These are phyloP conservation scores for Hypoxylon sp. DNA, from an alignment of 2,329 filamentous ascomycete genomes.

Conservation along the genomic window DNA sequence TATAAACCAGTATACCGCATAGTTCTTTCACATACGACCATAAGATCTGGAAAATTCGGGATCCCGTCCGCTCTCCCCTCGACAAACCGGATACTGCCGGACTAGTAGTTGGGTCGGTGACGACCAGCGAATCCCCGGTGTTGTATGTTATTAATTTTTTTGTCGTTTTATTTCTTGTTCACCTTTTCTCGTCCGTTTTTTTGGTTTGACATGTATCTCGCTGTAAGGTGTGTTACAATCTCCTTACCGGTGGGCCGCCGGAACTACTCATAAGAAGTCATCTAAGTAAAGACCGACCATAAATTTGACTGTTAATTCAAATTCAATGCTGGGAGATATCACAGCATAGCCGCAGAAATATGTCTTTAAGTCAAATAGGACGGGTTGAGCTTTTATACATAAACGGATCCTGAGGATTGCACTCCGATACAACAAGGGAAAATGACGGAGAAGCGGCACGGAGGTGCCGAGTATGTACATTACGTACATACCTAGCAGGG, in stretches of 20 bases:
- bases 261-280: not conserved
- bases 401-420: not conserved
- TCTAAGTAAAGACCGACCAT: not conserved
- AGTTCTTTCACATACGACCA: conserved; percentile 1
- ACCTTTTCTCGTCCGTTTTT: not conserved
- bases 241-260: not conserved
- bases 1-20: not conserved
- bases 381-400: conserved; percentile 11
- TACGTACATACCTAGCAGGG: no score
- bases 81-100: conserved; percentile 13
- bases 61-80: conserved; percentile 23
- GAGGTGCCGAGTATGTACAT: conserved; percentile 1
- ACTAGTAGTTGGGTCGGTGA: conserved; percentile 5
- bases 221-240: not conserved
- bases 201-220: not conserved
- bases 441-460: conserved; percentile 5
- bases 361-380: not conserved
- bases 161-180: not conserved
- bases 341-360: not conserved
- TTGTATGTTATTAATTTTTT: not conserved
- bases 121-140: conserved; percentile 1
- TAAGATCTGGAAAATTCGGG: conserved; percentile 21
- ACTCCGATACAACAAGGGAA: not conserved
- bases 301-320: not conserved
- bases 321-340: not conserved